Conservation (phyloP, 768 basidiomycete genomes). For the Hypholoma sublateritium region DNA sequence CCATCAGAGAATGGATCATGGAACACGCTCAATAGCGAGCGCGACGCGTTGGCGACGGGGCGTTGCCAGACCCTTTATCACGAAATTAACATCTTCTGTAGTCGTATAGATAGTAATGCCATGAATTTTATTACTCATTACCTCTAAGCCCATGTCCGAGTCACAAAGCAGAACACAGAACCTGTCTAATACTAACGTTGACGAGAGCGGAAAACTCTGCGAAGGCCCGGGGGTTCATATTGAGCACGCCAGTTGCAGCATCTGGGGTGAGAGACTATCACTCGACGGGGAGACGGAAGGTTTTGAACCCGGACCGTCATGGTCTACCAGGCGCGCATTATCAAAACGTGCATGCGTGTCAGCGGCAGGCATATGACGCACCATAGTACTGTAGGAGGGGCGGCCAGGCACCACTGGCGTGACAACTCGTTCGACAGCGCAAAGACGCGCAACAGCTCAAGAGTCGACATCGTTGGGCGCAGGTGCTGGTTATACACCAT, state of each 20-base stretch:
- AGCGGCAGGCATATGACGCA: slow-evolving; percentile 35
- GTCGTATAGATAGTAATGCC: too few species aligned
- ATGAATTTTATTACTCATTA: too few species aligned
- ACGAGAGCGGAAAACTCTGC: slow-evolving; percentile 51
- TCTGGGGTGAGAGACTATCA: slow-evolving; percentile 54
- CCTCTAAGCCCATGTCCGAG: too few species aligned
- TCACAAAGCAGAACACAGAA: too few species aligned
- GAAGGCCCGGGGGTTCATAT: slow-evolving; percentile 44
- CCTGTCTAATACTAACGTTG: slow-evolving; percentile 37
- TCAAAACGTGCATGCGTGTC: neutral
- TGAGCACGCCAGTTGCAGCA: slow-evolving; percentile 37
- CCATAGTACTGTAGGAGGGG: slow-evolving; percentile 47
- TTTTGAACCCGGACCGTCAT: slow-evolving; percentile 49
- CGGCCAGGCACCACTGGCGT: slow-evolving; percentile 38
- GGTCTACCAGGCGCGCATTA: slow-evolving; percentile 19
- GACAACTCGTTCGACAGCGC: too few species aligned
- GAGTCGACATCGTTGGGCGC: too few species aligned
- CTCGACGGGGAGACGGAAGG: slow-evolving; percentile 58
- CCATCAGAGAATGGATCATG: slow-evolving; percentile 50
- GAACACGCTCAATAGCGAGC: slow-evolving; percentile 41
- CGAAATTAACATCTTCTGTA: too few species aligned
- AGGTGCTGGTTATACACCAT: too few species aligned
- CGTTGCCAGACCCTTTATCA: too few species aligned
- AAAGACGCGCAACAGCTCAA: too few species aligned
- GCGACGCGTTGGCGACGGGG: too few species aligned